phyloP scores from a whole-genome alignment of 257 asterid species.

The Haberlea rhodopensis region DNA sequence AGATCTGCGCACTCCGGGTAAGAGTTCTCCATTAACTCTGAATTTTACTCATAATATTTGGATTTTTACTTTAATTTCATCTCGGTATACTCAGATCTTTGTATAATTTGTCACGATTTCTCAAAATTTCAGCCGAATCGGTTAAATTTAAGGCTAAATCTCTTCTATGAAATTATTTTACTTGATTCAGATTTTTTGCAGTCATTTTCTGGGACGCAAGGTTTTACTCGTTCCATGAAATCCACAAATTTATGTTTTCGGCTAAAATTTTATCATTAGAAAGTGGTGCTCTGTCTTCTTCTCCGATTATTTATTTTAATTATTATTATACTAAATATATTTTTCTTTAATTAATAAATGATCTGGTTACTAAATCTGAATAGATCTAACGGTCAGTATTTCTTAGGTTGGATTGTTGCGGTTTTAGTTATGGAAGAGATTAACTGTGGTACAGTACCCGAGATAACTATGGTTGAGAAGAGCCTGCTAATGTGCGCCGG shows the following conservation, averaged over 20 bases:
- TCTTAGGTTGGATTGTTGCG: slow-evolving; percentile 12
- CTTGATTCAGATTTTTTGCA: background rate
- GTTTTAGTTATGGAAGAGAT: slow-evolving; percentile 38
- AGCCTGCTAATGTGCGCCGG: slow-evolving; percentile 44
- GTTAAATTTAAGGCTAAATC: no score
- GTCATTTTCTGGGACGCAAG: background rate
- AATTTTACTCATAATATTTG: background rate
- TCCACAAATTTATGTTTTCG: background rate
- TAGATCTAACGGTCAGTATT: slow-evolving; percentile 34
- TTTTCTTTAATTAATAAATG: background rate
- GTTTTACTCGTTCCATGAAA: background rate
- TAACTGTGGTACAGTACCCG: slow-evolving; percentile 30
- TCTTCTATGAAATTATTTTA: background rate
- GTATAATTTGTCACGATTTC: background rate
- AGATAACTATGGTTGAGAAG: slow-evolving; percentile 27
- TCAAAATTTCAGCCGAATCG: background rate
- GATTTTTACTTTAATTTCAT: background rate
- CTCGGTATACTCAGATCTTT: background rate
- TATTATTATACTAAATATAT: background rate
- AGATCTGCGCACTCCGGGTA: background rate
- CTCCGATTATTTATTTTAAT: background rate
- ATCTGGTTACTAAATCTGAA: background rate
- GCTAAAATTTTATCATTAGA: background rate
- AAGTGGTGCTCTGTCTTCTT: background rate
- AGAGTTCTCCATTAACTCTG: background rate